Conservation (phyloP, 2,329 filamentous ascomycete species). For the Clonostachys solani region DNA sequence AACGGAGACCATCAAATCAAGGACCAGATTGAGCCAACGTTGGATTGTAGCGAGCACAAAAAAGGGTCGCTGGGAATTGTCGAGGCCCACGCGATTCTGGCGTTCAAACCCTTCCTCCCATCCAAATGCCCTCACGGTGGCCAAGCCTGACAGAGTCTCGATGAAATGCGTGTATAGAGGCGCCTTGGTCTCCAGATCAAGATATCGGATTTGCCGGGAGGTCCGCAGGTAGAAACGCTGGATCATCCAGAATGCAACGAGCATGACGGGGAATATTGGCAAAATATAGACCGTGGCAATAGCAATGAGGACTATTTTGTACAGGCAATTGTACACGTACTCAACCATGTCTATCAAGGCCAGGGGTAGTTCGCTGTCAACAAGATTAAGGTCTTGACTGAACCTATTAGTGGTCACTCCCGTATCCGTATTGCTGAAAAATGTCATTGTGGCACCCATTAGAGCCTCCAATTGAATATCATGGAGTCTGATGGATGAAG, state of each 20-base stretch:
- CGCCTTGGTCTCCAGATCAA: slow-evolving; percentile 45
- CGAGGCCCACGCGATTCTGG: slow-evolving; percentile 25
- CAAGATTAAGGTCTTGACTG: slow-evolving; percentile 29
- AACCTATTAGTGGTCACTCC: slow-evolving; percentile 38
- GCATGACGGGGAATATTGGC: slow-evolving; percentile 32
- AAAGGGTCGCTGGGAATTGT: slow-evolving; percentile 41
- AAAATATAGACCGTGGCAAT: slow-evolving; percentile 19
- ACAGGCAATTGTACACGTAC: background rate
- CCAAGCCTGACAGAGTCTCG: slow-evolving; percentile 40
- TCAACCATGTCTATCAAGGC: slow-evolving; percentile 18
- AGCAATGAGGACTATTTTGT: slow-evolving; percentile 12
- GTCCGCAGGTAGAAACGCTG: slow-evolving; percentile 48
- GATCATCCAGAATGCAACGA: slow-evolving; percentile 33
- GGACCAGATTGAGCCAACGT: slow-evolving; percentile 40
- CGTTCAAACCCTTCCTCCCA: slow-evolving; percentile 32
- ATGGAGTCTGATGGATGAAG: slow-evolving; percentile 17
- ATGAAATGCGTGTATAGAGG: slow-evolving; percentile 46
- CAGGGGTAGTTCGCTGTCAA: slow-evolving; percentile 10
- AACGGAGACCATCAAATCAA: slow-evolving; percentile 41
- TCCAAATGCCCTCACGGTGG: slow-evolving; percentile 44
- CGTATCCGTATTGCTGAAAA: slow-evolving; percentile 32
- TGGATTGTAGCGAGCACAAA: slow-evolving; percentile 45
- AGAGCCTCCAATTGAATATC: slow-evolving; percentile 15
- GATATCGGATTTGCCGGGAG: slow-evolving; percentile 43
- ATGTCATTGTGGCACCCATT: slow-evolving; percentile 29